Base-by-base conservation (phyloP, 108 stramenopile species). In the Skeletonema costatum region DNA sequence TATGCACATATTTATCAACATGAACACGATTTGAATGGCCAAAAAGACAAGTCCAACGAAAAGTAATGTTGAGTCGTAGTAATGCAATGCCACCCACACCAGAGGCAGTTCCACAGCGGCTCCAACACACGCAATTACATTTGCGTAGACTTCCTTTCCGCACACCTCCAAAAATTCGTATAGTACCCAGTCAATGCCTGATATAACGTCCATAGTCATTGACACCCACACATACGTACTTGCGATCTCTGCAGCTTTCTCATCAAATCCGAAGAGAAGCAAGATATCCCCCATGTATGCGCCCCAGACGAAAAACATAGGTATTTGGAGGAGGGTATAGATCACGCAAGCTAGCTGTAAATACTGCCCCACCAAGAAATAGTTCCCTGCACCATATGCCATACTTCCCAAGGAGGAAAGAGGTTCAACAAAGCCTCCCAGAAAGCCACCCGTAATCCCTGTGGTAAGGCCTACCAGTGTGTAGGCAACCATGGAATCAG, bases 311-410 rank as follows among this genome's bases (percentile, higher is more conserved):
- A 68, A 14, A 17, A 44, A 39, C 32, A 66, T 63, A 16, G 78
- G 78, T 48, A 80, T 60, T 31, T 80, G 65, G 60, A 56, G 73
- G 1, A 74, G 30, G 0, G 61, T n/a, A 48, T 64, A 80, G 13
- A 67, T 25, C 36, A 74, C 6, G 12, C 59, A 42, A 8, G 73
- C 73, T 46, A 33, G 60, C 61, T 80, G 78, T 3, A 74, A 42
- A 46, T 80, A 66, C 64, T 80, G 44, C 32, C 78, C 78, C 3
- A 65, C 32, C 73, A 80, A 80, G 16, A 68, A 60, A 50, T 74
- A 56, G 73, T 80, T 80, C 35, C 53, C 67, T 12, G 78, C 78
- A 16, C 78, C 78, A 42, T 68, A 51, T 33, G 78, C 78, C 73
- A 74, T 74, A 13, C 64, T 53, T 13, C 60, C 73, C 29, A 80